Conservation (phyloP, 192 early-diverging fungal species). For the Chytriomyces sp. region DNA sequence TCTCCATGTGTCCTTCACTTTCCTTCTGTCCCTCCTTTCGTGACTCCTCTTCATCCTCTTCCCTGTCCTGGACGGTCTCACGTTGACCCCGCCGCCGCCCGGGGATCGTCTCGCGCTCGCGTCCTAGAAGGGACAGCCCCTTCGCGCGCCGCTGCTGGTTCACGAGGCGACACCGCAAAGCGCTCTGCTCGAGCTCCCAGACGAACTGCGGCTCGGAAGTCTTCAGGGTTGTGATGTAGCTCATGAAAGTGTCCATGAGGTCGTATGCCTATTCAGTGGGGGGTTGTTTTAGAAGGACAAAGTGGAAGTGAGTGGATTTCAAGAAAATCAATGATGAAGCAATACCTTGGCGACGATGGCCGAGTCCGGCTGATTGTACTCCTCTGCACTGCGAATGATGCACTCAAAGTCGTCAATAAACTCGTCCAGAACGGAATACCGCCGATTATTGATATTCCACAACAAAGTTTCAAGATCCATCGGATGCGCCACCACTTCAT, state of each 20-base stretch:
- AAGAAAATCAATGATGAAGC: neutral
- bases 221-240: conserved; percentile 15
- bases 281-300: neutral
- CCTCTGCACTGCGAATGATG: conserved; percentile 37
- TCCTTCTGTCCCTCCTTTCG: neutral
- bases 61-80: neutral
- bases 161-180: conserved; percentile 13
- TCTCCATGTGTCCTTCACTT: neutral
- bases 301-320: neutral
- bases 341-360: conserved; percentile 27
- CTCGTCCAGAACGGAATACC: conserved; percentile 39
- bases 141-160: conserved; percentile 6
- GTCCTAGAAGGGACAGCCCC: conserved; percentile 8
- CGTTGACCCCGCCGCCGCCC: neutral
- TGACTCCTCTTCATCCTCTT: neutral
- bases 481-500: conserved; percentile 45
- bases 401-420: conserved; percentile 49
- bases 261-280: conserved; percentile 27
- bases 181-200: conserved; percentile 24
- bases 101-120: neutral
- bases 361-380: conserved; percentile 18
- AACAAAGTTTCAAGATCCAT: conserved; percentile 57
- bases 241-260: conserved; percentile 23
- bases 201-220: conserved; percentile 20
- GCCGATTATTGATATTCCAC: conserved; percentile 43